Conservation (phyloP, 768 basidiomycete genomes). For the Termitomyces titanicus region DNA sequence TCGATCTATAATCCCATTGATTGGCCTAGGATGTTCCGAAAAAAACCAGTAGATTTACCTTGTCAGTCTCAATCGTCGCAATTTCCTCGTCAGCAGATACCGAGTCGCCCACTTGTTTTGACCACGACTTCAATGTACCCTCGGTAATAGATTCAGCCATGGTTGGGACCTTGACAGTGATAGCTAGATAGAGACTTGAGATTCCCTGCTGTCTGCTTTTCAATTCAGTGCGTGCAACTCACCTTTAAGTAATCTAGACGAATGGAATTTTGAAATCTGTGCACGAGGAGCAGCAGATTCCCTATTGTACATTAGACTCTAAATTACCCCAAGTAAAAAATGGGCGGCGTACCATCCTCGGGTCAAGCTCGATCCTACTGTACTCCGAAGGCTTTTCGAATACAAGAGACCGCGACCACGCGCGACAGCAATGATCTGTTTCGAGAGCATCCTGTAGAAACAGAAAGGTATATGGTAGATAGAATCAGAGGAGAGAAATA, state of each 20-base stretch:
- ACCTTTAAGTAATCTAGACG: slow-evolving; percentile 70
- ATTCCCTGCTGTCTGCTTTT: background rate
- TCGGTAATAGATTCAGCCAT: slow-evolving; percentile 99
- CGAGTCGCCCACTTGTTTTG: slow-evolving; percentile 87
- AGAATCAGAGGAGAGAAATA: background rate
- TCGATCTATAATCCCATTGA: slow-evolving; percentile 67
- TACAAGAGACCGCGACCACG: slow-evolving; percentile 52
- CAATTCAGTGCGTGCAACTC: slow-evolving; percentile 10
- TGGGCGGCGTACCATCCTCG: slow-evolving; percentile 42
- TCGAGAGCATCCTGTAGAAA: slow-evolving; percentile 54
- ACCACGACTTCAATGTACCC: slow-evolving; percentile 93
- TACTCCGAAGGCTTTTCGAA: slow-evolving; percentile 28
- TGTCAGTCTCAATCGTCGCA: slow-evolving; percentile 98
- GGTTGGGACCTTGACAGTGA: slow-evolving; percentile 92
- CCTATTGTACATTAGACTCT: slow-evolving; percentile 29
- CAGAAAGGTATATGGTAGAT: slow-evolving; percentile 4
- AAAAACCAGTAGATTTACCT: slow-evolving; percentile 48
- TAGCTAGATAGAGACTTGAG: slow-evolving; percentile 42
- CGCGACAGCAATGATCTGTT: slow-evolving; percentile 63
- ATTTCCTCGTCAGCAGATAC: slow-evolving; percentile 94
- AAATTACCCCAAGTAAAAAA: slow-evolving; percentile 4
- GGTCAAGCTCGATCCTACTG: slow-evolving; percentile 30
- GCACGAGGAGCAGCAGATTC: slow-evolving; percentile 41
- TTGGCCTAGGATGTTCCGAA: slow-evolving; percentile 2
- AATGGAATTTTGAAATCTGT: slow-evolving; percentile 62